Conservation (phyloP, 225 moss, liverwort and hornwort genomes). For the Rhytidiadelphus loreus region DNA sequence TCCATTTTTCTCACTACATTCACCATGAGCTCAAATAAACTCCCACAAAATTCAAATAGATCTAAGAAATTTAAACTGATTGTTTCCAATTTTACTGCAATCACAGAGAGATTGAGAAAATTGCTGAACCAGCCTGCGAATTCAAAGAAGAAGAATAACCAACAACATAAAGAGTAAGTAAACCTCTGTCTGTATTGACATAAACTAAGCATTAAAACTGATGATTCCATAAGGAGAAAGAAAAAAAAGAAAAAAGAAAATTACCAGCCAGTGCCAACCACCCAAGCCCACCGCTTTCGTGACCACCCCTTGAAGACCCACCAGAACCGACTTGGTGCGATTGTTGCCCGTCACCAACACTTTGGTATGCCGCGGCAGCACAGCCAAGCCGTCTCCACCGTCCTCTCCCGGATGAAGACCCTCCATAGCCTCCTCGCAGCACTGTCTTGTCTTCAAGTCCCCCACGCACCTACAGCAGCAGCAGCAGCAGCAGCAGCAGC, state of each 20-base stretch:
- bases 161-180: background rate
- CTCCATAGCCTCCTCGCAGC: background rate
- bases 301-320: constrained; percentile 48
- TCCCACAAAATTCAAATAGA: background rate
- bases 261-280: constrained; percentile 64
- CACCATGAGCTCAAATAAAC: background rate
- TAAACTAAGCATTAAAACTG: too few species aligned
- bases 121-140: too few species aligned
- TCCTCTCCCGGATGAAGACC: constrained; percentile 21
- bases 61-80: background rate
- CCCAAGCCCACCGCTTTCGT: constrained; percentile 48
- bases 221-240: too few species aligned
- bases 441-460: background rate
- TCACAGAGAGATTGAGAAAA: background rate
- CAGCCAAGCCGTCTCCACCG: constrained; percentile 34
- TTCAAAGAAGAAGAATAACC: background rate
- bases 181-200: too few species aligned
- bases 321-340: constrained; percentile 51
- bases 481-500: background rate
- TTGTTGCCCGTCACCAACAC: constrained; percentile 54
- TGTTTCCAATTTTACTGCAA: background rate
- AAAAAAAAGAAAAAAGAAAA: too few species aligned
- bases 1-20: background rate
- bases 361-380: constrained; percentile 36
- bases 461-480: background rate